phyloP scores from a whole-genome alignment of 2,329 filamentous ascomycete genomes.

The Aspergillus aculeatus region DNA sequence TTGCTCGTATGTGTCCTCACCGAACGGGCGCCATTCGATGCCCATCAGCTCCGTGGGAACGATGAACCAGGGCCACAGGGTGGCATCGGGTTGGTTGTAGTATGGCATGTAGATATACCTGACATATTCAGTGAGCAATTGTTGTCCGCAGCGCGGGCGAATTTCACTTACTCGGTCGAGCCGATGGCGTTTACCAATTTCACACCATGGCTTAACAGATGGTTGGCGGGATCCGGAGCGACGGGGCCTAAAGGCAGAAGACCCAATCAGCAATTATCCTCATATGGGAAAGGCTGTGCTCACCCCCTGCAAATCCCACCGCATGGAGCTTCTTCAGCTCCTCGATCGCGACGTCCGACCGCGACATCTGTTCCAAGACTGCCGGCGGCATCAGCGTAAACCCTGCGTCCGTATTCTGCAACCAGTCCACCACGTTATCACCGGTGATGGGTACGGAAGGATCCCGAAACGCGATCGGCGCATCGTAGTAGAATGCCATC shows the following conservation, averaged over 20 bases:
- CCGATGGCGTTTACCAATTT: constrained; percentile 4
- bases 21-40: constrained; percentile 23
- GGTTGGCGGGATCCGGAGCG: neutral
- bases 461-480: constrained; percentile 2
- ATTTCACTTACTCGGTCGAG: neutral
- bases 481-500: constrained; percentile 5
- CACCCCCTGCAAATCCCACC: constrained; percentile 6
- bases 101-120: constrained; percentile 9
- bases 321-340: constrained; percentile 4
- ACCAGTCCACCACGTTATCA: constrained; percentile 8
- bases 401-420: neutral
- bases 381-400: constrained; percentile 6
- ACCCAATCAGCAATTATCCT: neutral
- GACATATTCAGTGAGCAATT: neutral
- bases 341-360: neutral
- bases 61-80: constrained; percentile 10
- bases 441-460: constrained; percentile 4
- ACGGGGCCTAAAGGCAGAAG: neutral
- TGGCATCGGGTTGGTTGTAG: constrained; percentile 15
- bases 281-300: neutral
- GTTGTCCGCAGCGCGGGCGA: no score
- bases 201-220: neutral
- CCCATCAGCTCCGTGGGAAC: constrained; percentile 15
- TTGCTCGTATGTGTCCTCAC: constrained; percentile 34
- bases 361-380: constrained; percentile 10